Conservation (phyloP, 1,284 basidiomycete genomes). For the Schizopora paradoxa region DNA sequence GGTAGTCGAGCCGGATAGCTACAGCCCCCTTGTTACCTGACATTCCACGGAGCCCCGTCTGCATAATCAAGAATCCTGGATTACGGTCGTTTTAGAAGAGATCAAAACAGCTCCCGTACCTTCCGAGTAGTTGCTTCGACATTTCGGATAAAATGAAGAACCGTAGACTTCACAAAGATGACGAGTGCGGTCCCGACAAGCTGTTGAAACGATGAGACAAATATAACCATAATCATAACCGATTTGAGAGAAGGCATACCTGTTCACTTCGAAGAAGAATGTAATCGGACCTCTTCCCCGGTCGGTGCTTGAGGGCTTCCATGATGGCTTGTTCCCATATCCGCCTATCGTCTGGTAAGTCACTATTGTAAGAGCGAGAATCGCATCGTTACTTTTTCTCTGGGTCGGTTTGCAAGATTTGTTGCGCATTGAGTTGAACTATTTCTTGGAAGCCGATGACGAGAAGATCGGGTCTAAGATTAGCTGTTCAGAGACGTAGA, state of each 20-base stretch:
- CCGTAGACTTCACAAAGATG: conserved; percentile 73
- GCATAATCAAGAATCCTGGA: too few species aligned
- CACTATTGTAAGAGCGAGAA: background rate
- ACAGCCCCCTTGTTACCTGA: conserved; percentile 97
- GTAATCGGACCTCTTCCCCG: conserved; percentile 69
- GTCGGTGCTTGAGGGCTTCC: conserved; percentile 68
- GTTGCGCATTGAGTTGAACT: conserved; percentile 93
- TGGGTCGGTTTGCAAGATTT: conserved; percentile 94
- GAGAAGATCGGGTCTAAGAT: conserved; percentile 78
- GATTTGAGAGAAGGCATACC: conserved; percentile 35
- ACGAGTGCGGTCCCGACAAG: conserved; percentile 93
- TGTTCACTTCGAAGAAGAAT: conserved; percentile 90
- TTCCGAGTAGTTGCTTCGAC: conserved; percentile 93
- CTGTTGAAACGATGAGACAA: conserved; percentile 33
- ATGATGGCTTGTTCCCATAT: conserved; percentile 85
- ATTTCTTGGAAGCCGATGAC: conserved; percentile 97
- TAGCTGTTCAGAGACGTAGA: background rate
- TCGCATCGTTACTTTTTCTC: conserved; percentile 66
- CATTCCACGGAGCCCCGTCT: conserved; percentile 96
- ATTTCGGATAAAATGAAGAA: conserved; percentile 78
- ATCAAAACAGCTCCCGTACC: conserved; percentile 39
- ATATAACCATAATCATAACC: conserved; percentile 3
- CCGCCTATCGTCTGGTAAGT: conserved; percentile 41
- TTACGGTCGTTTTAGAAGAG: conserved; percentile 12
- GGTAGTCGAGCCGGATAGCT: conserved; percentile 86